Conservation (phyloP, 2,329 filamentous ascomycete species). For the Fusarium falciforme region DNA sequence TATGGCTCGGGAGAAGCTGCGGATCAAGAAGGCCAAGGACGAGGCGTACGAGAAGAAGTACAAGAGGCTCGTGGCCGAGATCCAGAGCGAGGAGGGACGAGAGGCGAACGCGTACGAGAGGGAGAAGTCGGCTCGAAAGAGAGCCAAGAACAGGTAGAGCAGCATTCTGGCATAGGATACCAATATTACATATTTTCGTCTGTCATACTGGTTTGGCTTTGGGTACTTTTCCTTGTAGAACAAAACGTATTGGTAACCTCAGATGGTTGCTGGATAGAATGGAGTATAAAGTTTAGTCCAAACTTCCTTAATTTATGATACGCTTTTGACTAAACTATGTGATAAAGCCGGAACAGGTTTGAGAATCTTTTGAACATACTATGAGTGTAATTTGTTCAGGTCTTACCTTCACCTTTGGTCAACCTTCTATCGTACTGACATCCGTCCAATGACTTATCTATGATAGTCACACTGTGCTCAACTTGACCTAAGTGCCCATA, state of each 20-base stretch:
- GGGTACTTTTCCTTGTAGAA: not conserved
- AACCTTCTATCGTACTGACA: not conserved
- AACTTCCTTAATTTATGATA: not conserved
- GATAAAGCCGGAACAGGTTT: not conserved
- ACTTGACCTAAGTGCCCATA: not conserved
- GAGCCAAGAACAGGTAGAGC: conserved; percentile 62
- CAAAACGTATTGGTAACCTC: no score
- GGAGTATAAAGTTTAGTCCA: not conserved
- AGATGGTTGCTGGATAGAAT: not conserved
- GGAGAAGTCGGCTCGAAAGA: conserved; percentile 81
- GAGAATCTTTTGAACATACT: not conserved
- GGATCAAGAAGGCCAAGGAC: conserved; percentile 93
- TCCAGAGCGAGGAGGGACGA: conserved; percentile 90
- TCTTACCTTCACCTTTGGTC: not conserved
- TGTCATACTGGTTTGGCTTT: conserved; percentile 1
- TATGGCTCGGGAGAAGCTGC: conserved; percentile 88
- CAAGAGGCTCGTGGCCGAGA: conserved; percentile 90
- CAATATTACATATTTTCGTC: conserved; percentile 32
- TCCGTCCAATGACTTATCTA: not conserved
- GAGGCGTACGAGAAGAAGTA: conserved; percentile 97
- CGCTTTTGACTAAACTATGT: not conserved
- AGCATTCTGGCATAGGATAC: conserved; percentile 32
- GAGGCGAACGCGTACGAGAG: conserved; percentile 91
- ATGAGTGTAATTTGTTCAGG: not conserved
- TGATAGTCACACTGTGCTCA: not conserved